Conservation (phyloP, 2,329 filamentous ascomycete genomes). For the Aspergillus sojae region DNA sequence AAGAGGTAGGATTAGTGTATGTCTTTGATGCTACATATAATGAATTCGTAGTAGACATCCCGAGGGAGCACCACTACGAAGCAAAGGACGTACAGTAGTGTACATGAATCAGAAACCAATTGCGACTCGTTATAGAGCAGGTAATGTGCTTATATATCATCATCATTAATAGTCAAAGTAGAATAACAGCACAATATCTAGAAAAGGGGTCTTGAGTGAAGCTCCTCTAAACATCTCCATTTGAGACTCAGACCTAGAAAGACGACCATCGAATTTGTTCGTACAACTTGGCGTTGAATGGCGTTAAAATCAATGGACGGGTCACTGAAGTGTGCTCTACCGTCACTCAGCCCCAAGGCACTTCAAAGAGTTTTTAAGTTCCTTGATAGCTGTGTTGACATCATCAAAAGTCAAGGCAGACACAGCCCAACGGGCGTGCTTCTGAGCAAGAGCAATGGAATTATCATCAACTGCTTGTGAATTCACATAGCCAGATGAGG, state of each 20-base stretch:
- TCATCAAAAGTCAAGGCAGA: constrained; percentile 97
- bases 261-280: neutral
- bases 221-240: neutral
- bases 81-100: neutral
- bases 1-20: neutral
- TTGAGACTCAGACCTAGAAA: neutral
- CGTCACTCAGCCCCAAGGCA: constrained; percentile 65
- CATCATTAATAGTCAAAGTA: neutral
- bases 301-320: neutral
- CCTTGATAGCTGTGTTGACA: constrained; percentile 82
- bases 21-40: neutral
- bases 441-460: constrained; percentile 78
- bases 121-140: neutral
- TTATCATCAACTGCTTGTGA: constrained; percentile 64
- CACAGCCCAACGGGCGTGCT: constrained; percentile 96
- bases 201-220: neutral
- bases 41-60: neutral
- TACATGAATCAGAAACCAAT: neutral
- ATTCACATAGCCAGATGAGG: constrained; percentile 22
- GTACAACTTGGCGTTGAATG: neutral
- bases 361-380: constrained; percentile 74
- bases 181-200: neutral
- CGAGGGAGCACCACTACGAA: neutral
- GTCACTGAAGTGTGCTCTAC: neutral
- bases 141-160: neutral